A percentile compares a stretch with the other conserved stretches of the same genome.
Evolutionary conservation across 108 stramenopile species (phyloP).

Genomic region (Pseudonitzschia multiseries): DNA sequence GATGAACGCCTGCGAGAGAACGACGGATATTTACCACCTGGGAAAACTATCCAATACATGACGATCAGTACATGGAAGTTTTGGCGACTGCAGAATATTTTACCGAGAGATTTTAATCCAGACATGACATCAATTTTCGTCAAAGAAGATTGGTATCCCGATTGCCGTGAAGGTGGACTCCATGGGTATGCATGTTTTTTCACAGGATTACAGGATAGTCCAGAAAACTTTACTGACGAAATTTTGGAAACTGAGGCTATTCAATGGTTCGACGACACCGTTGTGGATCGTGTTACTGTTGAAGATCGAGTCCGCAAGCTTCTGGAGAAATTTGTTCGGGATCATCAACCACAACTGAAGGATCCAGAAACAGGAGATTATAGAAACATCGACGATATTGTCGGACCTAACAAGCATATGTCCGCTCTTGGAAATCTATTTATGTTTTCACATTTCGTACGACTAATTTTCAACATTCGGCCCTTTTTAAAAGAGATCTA

Average conservation of each 20-base stretch:
- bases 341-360: constrained; percentile 1
- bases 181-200: constrained; percentile 17
- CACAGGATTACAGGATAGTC: neutral
- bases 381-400: neutral
- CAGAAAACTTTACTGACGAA: constrained; percentile 9
- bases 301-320: neutral
- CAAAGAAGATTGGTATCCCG: constrained; percentile 14
- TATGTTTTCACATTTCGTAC: constrained; percentile 20
- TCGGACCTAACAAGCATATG: neutral
- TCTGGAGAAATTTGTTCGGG: neutral
- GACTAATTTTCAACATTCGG: constrained; percentile 26
- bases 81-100: constrained; percentile 11
- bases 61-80: constrained; percentile 6
- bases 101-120: constrained; percentile 2
- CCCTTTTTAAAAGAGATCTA: constrained; percentile 19
- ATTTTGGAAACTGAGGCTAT: neutral
- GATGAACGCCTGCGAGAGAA: too few relatives aligned
- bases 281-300: neutral
- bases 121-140: neutral
- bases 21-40: constrained; percentile 1
- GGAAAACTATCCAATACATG: constrained; percentile 20
- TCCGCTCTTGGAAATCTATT: constrained; percentile 27
- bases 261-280: neutral
- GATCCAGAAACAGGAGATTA: constrained; percentile 4
- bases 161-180: constrained; percentile 10